Percentiles rank a stretch among this genome's conserved stretches.
phyloP scores from a whole-genome alignment of 169 alveolate species.

The Plasmodium ovale region DNA sequence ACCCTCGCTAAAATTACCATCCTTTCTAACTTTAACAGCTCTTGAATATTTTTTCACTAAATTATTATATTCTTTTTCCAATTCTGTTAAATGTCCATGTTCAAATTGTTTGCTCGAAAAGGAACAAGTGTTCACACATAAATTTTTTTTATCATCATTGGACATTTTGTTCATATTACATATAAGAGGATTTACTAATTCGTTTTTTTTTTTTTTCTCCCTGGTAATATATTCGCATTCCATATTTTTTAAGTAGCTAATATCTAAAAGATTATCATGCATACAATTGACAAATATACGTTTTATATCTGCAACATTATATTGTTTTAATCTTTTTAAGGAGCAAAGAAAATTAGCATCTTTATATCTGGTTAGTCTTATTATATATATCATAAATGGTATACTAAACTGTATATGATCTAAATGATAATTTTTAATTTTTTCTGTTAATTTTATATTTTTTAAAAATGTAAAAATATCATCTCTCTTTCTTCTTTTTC shows the following conservation, averaged over 20 bases:
- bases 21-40: neutral
- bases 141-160: too few species aligned
- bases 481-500: slow-evolving; percentile 68
- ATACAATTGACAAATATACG: slow-evolving; percentile 31
- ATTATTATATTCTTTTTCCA: slow-evolving; percentile 30
- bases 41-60: slow-evolving; percentile 13
- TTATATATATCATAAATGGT: slow-evolving; percentile 56
- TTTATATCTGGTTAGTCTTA: slow-evolving; percentile 43
- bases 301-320: slow-evolving; percentile 13
- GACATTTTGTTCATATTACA: too few species aligned
- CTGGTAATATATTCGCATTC: slow-evolving; percentile 14
- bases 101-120: too few species aligned
- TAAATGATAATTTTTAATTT: slow-evolving; percentile 24
- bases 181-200: neutral
- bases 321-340: slow-evolving; percentile 36
- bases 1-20: neutral
- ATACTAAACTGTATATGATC: slow-evolving; percentile 10
- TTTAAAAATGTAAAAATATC: slow-evolving; percentile 27
- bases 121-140: too few species aligned
- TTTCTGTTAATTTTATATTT: slow-evolving; percentile 18
- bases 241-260: slow-evolving; percentile 14
- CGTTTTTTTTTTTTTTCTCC: neutral
- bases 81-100: slow-evolving; percentile 1
- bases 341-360: slow-evolving; percentile 50
- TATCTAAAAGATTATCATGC: slow-evolving; percentile 38